phyloP scores from a whole-genome alignment of 257 asterid species.

The Solanum medicagineum region DNA sequence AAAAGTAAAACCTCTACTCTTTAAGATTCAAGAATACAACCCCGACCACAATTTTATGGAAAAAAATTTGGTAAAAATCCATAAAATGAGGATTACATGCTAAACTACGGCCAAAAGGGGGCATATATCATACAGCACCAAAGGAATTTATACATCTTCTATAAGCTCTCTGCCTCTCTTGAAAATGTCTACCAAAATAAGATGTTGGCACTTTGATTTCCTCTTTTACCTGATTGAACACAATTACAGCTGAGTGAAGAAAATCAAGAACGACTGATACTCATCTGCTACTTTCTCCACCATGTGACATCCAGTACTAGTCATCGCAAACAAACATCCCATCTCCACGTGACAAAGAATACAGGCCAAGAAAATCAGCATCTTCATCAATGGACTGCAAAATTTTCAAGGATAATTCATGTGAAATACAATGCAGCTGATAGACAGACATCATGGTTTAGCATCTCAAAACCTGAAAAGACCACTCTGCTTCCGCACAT shows the following conservation, averaged over 20 bases:
- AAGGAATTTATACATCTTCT: background rate
- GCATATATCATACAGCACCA: conserved; percentile 23
- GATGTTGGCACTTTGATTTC: background rate
- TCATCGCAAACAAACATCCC: background rate
- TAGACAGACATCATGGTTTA: background rate
- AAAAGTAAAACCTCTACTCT: conserved; percentile 18
- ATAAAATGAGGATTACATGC: conserved; percentile 41
- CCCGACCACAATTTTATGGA: conserved; percentile 37
- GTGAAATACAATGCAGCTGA: background rate
- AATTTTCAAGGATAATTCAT: background rate
- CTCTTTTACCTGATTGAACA: background rate
- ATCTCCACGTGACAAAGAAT: background rate
- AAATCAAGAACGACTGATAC: background rate
- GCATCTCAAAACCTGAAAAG: background rate
- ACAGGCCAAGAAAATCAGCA: background rate
- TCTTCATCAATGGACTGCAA: background rate
- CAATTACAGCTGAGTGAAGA: background rate
- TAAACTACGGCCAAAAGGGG: conserved; percentile 24
- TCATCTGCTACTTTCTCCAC: background rate
- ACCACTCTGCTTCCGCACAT: conserved; percentile 1
- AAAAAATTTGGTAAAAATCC: conserved; percentile 36
- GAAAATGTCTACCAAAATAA: background rate
- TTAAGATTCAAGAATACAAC: conserved; percentile 7
- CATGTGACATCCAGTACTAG: background rate
- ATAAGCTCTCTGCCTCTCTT: background rate